Evolutionary conservation across 208 protist species (phyloP).

Genomic region (Wallacemonas sp.): DNA sequence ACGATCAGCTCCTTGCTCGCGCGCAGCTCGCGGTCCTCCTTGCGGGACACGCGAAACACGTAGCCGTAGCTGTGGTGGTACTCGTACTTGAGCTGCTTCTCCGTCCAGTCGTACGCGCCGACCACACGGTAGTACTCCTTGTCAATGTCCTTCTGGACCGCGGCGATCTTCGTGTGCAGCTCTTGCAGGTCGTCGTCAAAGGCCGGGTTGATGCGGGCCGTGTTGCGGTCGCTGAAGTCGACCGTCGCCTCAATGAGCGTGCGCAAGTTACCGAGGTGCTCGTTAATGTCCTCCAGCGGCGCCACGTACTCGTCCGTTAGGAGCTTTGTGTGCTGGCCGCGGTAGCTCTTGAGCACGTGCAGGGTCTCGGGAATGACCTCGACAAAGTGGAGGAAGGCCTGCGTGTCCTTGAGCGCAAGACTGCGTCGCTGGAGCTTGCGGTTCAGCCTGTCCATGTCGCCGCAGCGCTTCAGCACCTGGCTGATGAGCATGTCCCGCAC

Average conservation of each 20-base stretch:
- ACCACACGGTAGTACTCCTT: slow-evolving; percentile 69
- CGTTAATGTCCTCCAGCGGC: slow-evolving; percentile 85
- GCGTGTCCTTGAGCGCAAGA: slow-evolving; percentile 86
- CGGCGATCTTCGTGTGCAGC: slow-evolving; percentile 74
- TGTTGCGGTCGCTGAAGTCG: slow-evolving; percentile 77
- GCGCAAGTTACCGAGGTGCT: slow-evolving; percentile 78
- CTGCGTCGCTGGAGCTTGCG: slow-evolving; percentile 90
- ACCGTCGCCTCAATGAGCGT: slow-evolving; percentile 84
- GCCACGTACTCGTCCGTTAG: slow-evolving; percentile 84
- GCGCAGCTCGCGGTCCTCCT: slow-evolving; percentile 91
- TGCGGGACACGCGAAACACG: slow-evolving; percentile 91
- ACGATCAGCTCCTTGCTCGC: slow-evolving; percentile 72
- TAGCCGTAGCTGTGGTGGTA: slow-evolving; percentile 88
- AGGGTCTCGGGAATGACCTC: slow-evolving; percentile 54
- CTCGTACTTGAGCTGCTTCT: slow-evolving; percentile 93
- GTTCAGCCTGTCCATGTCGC: slow-evolving; percentile 93
- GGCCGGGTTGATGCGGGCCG: slow-evolving; percentile 87
- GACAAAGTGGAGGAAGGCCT: slow-evolving; percentile 87
- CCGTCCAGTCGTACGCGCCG: slow-evolving; percentile 74
- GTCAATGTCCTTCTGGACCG: slow-evolving; percentile 74
- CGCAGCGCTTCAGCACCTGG: slow-evolving; percentile 89
- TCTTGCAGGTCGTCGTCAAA: slow-evolving; percentile 94
- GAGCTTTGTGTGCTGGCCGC: slow-evolving; percentile 68
- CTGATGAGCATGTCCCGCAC: slow-evolving; percentile 81
- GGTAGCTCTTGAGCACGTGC: slow-evolving; percentile 68